These are phyloP conservation scores for Aspergillus sp. DNA, from an alignment of 2,329 filamentous ascomycete genomes.

Conservation along the genomic window DNA sequence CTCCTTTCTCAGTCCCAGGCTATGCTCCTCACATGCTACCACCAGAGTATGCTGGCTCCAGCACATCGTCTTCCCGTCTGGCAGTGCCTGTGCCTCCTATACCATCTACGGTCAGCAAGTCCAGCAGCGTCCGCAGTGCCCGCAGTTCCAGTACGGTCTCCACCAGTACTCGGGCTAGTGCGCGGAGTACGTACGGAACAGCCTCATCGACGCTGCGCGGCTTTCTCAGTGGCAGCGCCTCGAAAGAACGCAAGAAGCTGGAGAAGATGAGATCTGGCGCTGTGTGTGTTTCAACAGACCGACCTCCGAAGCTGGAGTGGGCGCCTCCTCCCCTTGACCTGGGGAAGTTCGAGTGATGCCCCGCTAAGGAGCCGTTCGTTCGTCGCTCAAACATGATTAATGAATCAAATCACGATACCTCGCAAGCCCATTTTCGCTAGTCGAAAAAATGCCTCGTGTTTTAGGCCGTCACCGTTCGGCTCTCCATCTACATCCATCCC, in stretches of 20 bases:
- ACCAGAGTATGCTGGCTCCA: conserved; percentile 27
- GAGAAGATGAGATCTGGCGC: conserved; percentile 30
- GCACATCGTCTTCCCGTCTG: conserved; percentile 26
- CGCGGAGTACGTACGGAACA: conserved; percentile 37
- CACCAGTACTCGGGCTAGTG: conserved; percentile 37
- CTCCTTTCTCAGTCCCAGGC: conserved; percentile 23
- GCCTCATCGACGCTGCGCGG: conserved; percentile 41
- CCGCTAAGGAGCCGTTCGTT: neutral
- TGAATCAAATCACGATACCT: conserved; percentile 12
- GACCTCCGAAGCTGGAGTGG: conserved; percentile 41
- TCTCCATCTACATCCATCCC: neutral
- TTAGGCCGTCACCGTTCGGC: neutral
- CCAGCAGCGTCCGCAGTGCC: conserved; percentile 40
- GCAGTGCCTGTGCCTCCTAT: conserved; percentile 37
- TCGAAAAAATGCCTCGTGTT: conserved; percentile 8
- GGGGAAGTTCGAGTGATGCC: conserved; percentile 29
- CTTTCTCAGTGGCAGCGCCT: conserved; percentile 34
- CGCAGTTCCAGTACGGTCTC: conserved; percentile 41
- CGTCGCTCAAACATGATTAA: conserved; percentile 9
- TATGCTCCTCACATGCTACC: conserved; percentile 22
- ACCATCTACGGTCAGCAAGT: conserved; percentile 27
- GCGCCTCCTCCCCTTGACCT: conserved; percentile 40
- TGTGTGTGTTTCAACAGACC: conserved; percentile 35
- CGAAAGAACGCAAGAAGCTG: conserved; percentile 32
- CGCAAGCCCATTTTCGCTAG: conserved; percentile 17